Base-by-base conservation (phyloP, 441 rosid genomes). In the Erodium trifolium region DNA sequence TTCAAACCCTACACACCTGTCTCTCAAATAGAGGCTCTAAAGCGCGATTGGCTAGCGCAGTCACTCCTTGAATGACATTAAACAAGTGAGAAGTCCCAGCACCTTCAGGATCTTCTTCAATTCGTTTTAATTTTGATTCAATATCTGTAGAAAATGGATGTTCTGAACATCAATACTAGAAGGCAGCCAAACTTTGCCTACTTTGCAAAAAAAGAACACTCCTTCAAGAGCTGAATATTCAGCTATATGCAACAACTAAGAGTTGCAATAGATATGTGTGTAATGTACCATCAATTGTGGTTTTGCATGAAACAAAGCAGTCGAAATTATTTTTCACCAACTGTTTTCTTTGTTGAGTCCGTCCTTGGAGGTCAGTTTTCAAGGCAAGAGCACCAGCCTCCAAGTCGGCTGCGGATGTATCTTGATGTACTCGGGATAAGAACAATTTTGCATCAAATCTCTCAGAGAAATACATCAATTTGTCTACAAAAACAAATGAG, bases 291-390 rank as follows among this genome's bases (percentile, higher is more conserved):
- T 94, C 99, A 82, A 94, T 94, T 45, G 97, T 94, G 41, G 96
- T 94, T 84, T 94, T 94, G 86, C 99, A 94, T 14, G 98, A 94
- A 82, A 94, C 99, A 82, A 94, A 94, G 81, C 99, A 94, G 78
- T 94, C 99, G 75, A 94, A 94, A 73, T 94, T 94, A 80, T 94
- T 92, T 79, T 92, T 94, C 63, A 94, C 99, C 83, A 94, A 79
- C 73, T 94, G 96, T 80, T 94, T 94, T 76, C 93, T 86, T 76
- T 94, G 97, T 70, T 85, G 88, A 72, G 93, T 88, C 75, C 97
- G 87, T 63, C 99, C 99, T 79, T 86, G 83, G 59, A 94, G 88
- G 83, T 94, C 97, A 75, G 93, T 88, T 85, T 91, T 94, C 45
- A 94, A 82, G 81, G 89, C 88, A 82, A 88, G 97, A 65, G 99